Evolutionary conservation across 352 stramenopile species (phyloP), one percentile per base, ranked within the genome.

Genomic region (Globisporangium perplexum): DNA sequence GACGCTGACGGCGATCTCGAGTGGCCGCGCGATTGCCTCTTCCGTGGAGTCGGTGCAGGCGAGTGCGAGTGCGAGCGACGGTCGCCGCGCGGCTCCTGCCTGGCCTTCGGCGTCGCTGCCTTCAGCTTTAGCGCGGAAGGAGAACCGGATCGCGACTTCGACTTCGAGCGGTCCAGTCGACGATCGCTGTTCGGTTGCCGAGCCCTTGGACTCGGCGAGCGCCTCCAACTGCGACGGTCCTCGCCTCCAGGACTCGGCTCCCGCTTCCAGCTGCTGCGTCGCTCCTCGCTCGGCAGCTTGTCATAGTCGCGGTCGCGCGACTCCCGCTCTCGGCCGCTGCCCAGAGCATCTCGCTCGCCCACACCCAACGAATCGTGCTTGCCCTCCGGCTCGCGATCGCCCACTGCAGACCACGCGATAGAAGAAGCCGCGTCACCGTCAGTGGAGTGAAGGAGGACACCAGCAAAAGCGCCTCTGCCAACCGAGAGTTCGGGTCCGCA

Each of bases 11-110:
- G 44, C 35, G 53, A 59, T 8, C 35, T 38, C 10, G 44, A 59
- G 24, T 33, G 53, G 7, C 33, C 44, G 4, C 18, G 53, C 4
- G 46, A 20, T 1, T 49, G 41, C 30, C 57, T 44, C 46, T 65
- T 65, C 24, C 66, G 66, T 44, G 36, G 51, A 18, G 59, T 38
- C 0, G 31, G 52, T 8, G 66, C 38, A 51, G 69, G 69, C 4
- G 69, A 82, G 35, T 52, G 64, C 4, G 69, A 82, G 36, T 55
- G 67, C 7, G 64, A 66, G 47, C 45, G 58, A 44, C 42, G 20
- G 5, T n/a, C n/a, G n/a, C 49, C 53, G 26, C 57, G 60, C 43
- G 66, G 47, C 28, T 62, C 66, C 23, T 43, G 44, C 59, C 62
- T 33, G 42, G 63, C 22, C 59, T 60, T 53, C 6, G 28, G 22